phyloP scores from a whole-genome alignment of 2,329 filamentous ascomycete genomes.

The Diaporthe sp. region DNA sequence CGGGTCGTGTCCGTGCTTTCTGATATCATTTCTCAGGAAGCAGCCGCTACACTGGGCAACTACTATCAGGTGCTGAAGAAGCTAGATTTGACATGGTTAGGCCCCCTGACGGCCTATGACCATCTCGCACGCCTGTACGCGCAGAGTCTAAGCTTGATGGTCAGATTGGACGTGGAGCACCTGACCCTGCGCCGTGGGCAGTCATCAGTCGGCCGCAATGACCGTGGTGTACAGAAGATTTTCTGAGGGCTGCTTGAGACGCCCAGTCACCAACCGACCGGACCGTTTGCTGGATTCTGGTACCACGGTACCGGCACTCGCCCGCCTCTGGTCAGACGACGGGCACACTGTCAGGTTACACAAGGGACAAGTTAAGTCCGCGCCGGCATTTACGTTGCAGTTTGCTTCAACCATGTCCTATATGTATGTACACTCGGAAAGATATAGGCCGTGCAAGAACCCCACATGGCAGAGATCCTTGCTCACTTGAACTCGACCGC shows the following conservation, averaged over 20 bases:
- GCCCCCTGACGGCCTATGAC: background rate
- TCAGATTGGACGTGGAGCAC: background rate
- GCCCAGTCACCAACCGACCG: background rate
- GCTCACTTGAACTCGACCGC: conserved; percentile 11
- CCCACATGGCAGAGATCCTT: conserved; percentile 5
- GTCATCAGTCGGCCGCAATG: background rate
- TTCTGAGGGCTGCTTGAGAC: background rate
- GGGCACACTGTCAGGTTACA: conserved; percentile 11
- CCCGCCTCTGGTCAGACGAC: background rate
- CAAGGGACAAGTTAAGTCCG: background rate
- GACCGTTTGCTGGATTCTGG: conserved; percentile 3
- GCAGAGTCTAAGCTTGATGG: background rate
- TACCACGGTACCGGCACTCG: background rate
- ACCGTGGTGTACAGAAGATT: background rate
- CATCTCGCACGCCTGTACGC: background rate
- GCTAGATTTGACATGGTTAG: background rate
- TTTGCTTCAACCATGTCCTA: background rate
- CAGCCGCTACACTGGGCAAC: background rate
- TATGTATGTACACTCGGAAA: background rate
- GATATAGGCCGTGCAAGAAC: conserved; percentile 1
- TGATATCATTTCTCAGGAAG: conserved; percentile 1
- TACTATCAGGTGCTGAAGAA: background rate
- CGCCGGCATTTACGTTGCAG: conserved; percentile 9
- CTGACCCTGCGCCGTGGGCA: background rate
- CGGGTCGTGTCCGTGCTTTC: background rate